Evolutionary conservation across 306 rosid genomes (phyloP).

Genomic region (Cajanus cajan): DNA sequence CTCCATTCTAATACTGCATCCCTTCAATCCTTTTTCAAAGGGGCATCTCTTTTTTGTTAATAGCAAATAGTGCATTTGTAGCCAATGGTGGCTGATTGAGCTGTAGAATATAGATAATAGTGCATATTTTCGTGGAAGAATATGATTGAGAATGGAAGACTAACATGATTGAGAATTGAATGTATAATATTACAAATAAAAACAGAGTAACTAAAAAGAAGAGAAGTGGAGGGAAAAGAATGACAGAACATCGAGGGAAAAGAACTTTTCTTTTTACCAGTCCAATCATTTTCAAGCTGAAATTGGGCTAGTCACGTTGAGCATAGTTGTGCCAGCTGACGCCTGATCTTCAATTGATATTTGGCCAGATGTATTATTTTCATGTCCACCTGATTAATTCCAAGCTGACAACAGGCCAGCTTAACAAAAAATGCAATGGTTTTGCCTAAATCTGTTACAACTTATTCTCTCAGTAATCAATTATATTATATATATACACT

Average conservation of each 20-base stretch:
- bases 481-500: neutral
- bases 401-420: neutral
- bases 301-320: neutral
- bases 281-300: neutral
- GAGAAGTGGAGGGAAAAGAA: neutral
- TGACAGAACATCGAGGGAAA: neutral
- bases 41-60: neutral
- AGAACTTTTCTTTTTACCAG: neutral
- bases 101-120: neutral
- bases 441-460: slow-evolving; percentile 3
- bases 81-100: neutral
- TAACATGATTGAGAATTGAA: neutral
- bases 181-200: slow-evolving; percentile 3
- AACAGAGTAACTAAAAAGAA: slow-evolving; percentile 11
- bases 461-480: neutral
- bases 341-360: neutral
- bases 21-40: slow-evolving; percentile 17
- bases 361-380: neutral
- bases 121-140: neutral
- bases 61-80: slow-evolving; percentile 20
- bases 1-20: slow-evolving; percentile 9
- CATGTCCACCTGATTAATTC: slow-evolving; percentile 7
- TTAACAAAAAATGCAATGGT: neutral
- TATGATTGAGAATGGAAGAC: slow-evolving; percentile 2
- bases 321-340: neutral